Conservation (phyloP, 2,329 filamentous ascomycete genomes). For the Anisogramma anomala region DNA sequence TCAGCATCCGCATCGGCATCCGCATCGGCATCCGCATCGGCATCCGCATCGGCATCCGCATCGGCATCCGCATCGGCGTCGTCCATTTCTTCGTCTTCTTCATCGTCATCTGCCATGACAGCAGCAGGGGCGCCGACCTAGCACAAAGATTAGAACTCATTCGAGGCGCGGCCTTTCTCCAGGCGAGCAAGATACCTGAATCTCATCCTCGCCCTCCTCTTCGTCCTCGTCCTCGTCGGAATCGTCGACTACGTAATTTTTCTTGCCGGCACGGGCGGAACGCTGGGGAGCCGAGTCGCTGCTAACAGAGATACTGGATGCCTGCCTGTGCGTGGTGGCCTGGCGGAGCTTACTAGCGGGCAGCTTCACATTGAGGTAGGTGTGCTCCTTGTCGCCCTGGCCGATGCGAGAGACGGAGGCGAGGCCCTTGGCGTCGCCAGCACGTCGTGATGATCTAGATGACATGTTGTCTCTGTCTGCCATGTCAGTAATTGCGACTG, state of each 20-base stretch:
- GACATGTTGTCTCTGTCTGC: conserved; percentile 42
- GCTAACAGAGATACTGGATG: conserved; percentile 20
- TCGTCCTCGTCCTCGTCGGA: conserved; percentile 21
- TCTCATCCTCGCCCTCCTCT: conserved; percentile 19
- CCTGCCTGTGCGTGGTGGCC: conserved; percentile 30
- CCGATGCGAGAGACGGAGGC: conserved; percentile 32
- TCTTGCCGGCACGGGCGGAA: conserved; percentile 40
- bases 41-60: conserved; percentile 30
- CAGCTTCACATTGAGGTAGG: conserved; percentile 40
- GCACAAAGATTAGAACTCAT: conserved; percentile 16
- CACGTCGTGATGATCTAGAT: conserved; percentile 35
- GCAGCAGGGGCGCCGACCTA: conserved; percentile 19
- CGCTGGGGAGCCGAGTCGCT: conserved; percentile 39
- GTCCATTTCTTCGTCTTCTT: conserved; percentile 23
- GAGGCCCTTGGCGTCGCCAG: conserved; percentile 31
- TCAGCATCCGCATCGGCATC: conserved; percentile 14
- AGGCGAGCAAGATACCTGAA: conserved; percentile 10
- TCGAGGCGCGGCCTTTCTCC: no score
- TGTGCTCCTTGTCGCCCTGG: conserved; percentile 33
- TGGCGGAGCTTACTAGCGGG: conserved; percentile 41
- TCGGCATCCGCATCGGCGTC: conserved; percentile 27
- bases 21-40: conserved; percentile 3
- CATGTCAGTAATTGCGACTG: conserved; percentile 37
- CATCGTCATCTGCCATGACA: conserved; percentile 5
- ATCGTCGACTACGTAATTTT: conserved; percentile 49